Evolutionary conservation across 768 basidiomycete genomes (phyloP), one percentile per base, ranked within the genome.

Genomic region (Flagelloscypha sp.): DNA sequence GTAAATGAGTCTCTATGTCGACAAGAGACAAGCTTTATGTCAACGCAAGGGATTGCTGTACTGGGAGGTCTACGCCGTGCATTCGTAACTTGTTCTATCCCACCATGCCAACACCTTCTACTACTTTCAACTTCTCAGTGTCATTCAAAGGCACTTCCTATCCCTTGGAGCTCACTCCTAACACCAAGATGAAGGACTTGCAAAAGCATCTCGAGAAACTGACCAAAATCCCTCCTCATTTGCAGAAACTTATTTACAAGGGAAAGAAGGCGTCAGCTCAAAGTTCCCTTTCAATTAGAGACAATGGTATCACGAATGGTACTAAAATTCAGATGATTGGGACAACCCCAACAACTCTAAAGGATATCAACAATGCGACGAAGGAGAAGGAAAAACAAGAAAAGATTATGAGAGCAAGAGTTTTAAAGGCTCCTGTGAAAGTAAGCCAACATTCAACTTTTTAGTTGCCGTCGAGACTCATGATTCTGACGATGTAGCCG

Each of bases 191-290:
- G 21, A 44, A 52, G 0, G 40, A 33, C 12, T 57, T 74, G 8
- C 54, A 61, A 20, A 30, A 46, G 2, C 51, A 39, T 6, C 41
- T 72, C 12, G 61, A 66, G 40, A 55, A 61, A 28, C 57, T 70
- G 18, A 74, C 69, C 1, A 51, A 50, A 4, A 63, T 74, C 15
- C 66, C 68, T 0, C 53, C 59, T 7, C 41, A 56, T 7, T 49
- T 63, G 24, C 70, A 74, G 54, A 74, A 74, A 36, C 57, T 72
- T 27, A 48, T 72, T 12, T 70, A 61, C 46, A 68, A 63, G 42
- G 70, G 72, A 24, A 70, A 66, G 53, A 67, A 62, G 35, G 35
- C 52, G 3, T 5, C 48, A 25, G 21, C 37, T 21, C 35, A 44
- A 6, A 40, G 41, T 20, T 53, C 57, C 1, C 31, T 70, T 3